Percentiles rank a stretch among this genome's conserved stretches.
Evolutionary conservation across 2,329 filamentous ascomycete species (phyloP).

Genomic region (Aureobasidium musti): DNA sequence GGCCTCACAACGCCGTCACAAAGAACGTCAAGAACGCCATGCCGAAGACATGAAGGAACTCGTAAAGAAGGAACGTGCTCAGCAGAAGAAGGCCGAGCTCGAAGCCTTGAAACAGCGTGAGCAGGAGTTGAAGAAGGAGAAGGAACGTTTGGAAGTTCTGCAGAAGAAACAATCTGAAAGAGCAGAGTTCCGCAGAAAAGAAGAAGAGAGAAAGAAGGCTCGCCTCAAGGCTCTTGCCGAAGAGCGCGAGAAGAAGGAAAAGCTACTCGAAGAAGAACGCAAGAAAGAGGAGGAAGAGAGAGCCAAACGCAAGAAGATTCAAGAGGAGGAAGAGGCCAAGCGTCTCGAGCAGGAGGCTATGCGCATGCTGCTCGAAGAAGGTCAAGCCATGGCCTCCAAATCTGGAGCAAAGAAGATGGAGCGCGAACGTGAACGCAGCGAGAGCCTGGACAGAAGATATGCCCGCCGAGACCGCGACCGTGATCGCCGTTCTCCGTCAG

Average conservation of each 20-base stretch:
- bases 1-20: conserved; percentile 63
- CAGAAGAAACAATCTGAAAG: conserved; percentile 53
- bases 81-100: conserved; percentile 58
- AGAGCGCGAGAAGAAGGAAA: conserved; percentile 49
- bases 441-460: conserved; percentile 29
- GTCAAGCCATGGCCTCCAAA: conserved; percentile 57
- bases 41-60: conserved; percentile 63
- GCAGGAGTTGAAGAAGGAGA: conserved; percentile 48
- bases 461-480: conserved; percentile 28
- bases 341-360: conserved; percentile 58
- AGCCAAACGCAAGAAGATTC: conserved; percentile 45
- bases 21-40: conserved; percentile 62
- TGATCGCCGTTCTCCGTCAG: neutral
- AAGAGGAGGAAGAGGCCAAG: conserved; percentile 53
- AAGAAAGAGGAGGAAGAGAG: conserved; percentile 52
- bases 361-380: conserved; percentile 56
- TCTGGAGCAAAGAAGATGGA: conserved; percentile 37
- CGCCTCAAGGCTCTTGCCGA: conserved; percentile 55
- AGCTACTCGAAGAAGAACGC: conserved; percentile 55
- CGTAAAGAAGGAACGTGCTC: conserved; percentile 60
- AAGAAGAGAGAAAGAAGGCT: conserved; percentile 57
- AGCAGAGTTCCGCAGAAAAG: conserved; percentile 48
- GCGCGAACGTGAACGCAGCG: conserved; percentile 45
- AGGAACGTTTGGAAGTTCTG: conserved; percentile 49
- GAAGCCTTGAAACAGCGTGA: conserved; percentile 54